phyloP scores from a whole-genome alignment of 768 basidiomycete species.

The Lactarius pseudohatsudake region DNA sequence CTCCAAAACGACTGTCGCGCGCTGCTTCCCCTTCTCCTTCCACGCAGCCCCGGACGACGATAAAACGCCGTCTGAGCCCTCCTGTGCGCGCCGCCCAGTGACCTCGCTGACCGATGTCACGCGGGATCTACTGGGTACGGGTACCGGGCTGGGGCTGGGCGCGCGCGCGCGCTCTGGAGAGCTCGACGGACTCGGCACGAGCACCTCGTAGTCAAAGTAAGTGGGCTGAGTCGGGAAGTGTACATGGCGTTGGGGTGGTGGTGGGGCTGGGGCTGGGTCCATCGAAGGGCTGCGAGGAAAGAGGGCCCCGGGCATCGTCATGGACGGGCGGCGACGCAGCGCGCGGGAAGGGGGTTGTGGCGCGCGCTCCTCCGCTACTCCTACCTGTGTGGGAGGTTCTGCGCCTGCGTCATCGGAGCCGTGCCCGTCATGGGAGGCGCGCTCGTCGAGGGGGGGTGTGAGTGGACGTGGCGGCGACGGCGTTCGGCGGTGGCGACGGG shows the following conservation, averaged over 20 bases:
- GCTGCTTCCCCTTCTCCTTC: conserved; percentile 36
- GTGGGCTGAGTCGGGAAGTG: conserved; percentile 36
- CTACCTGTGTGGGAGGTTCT: conserved; percentile 31
- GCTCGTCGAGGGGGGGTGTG: conserved; percentile 3
- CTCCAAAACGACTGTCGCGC: conserved; percentile 6
- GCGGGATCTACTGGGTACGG: conserved; percentile 8
- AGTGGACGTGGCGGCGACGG: neutral
- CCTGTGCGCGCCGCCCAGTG: neutral
- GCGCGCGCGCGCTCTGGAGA: conserved; percentile 6
- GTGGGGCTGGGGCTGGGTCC: conserved; percentile 42
- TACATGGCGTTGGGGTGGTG: conserved; percentile 38
- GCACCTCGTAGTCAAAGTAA: conserved; percentile 20
- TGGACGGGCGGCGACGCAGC: conserved; percentile 44
- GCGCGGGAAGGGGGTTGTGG: conserved; percentile 38
- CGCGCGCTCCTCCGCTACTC: conserved; percentile 28
- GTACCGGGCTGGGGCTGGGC: neutral
- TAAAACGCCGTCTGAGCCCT: neutral
- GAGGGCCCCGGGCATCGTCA: conserved; percentile 78
- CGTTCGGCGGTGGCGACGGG: neutral
- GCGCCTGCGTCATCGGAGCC: neutral
- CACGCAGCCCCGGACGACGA: conserved; percentile 17
- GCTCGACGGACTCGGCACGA: conserved; percentile 21
- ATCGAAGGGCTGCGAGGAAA: conserved; percentile 68
- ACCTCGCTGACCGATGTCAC: conserved; percentile 9
- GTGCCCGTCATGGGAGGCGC: neutral